phyloP scores from a whole-genome alignment of 139 green algal species.

The Micromonas commoda region DNA sequence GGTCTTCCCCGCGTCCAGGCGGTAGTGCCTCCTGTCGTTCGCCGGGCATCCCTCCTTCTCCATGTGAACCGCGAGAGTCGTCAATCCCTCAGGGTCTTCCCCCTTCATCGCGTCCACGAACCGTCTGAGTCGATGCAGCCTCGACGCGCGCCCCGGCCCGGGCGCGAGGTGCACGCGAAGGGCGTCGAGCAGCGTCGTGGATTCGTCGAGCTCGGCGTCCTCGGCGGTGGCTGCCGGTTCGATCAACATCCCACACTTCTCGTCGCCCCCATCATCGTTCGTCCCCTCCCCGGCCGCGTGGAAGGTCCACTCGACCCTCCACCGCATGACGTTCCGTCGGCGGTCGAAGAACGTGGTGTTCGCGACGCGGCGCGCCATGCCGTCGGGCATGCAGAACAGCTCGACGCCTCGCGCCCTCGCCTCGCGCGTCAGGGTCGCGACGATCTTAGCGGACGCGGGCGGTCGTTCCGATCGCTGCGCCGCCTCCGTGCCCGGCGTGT shows the following conservation, averaged over 20 bases:
- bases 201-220: not conserved
- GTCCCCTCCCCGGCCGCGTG: not conserved
- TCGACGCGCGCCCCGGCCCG: not conserved
- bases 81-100: not conserved
- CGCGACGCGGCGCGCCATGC: conserved; percentile 3
- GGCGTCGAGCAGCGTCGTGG: not conserved
- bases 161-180: not conserved
- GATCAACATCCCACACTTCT: not conserved
- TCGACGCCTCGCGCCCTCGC: not conserved
- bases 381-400: conserved; percentile 1
- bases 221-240: not conserved
- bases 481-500: not conserved
- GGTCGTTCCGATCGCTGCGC: not conserved
- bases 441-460: not conserved
- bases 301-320: conserved; percentile 2
- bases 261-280: not conserved
- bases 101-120: not conserved
- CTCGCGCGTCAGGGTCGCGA: not conserved
- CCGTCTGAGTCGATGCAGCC: not conserved
- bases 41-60: not conserved
- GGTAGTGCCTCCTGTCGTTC: conserved; percentile 1
- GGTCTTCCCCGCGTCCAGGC: not conserved
- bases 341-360: conserved; percentile 6
- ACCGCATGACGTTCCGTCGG: not conserved
- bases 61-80: not conserved